Evolutionary conservation across 495 filamentous ascomycete species (phyloP).

Genomic region (Penicillium simplicissimum): DNA sequence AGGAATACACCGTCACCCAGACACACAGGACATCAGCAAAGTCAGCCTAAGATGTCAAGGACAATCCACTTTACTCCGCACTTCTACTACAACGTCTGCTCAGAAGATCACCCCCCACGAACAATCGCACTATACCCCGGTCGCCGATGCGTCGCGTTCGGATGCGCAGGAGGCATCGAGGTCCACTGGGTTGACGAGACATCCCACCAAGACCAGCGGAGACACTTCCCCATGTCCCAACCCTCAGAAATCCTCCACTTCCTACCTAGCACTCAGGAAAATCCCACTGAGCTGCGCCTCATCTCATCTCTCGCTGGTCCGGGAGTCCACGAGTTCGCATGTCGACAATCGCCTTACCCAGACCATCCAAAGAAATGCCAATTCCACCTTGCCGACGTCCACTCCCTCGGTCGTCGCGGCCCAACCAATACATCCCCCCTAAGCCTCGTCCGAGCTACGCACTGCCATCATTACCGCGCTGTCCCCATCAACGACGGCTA

Average conservation of each 20-base stretch:
- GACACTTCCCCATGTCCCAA: conserved; percentile 66
- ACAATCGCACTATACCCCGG: conserved; percentile 70
- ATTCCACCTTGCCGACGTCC: conserved; percentile 34
- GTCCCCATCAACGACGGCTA: conserved; percentile 69
- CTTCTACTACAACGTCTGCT: conserved; percentile 61
- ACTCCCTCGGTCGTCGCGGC: conserved; percentile 31
- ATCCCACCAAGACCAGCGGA: conserved; percentile 56
- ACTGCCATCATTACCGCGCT: conserved; percentile 66
- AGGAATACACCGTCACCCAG: not conserved
- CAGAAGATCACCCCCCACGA: conserved; percentile 63
- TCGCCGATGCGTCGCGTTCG: conserved; percentile 69
- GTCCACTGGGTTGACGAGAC: conserved; percentile 70
- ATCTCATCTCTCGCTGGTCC: conserved; percentile 65
- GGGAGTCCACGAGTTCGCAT: conserved; percentile 36
- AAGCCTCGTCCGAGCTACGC: conserved; percentile 41
- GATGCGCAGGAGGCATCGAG: conserved; percentile 66
- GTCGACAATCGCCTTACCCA: conserved; percentile 28
- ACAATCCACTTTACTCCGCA: conserved; percentile 32
- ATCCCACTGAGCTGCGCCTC: conserved; percentile 55
- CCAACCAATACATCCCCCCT: conserved; percentile 28
- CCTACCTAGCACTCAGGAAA: conserved; percentile 55
- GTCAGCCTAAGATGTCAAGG: conserved; percentile 21
- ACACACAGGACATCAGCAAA: not conserved
- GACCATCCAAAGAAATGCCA: conserved; percentile 32
- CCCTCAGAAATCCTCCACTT: conserved; percentile 69